Base-by-base conservation (phyloP, 179 eudicot species). In the Silene vulgaris region DNA sequence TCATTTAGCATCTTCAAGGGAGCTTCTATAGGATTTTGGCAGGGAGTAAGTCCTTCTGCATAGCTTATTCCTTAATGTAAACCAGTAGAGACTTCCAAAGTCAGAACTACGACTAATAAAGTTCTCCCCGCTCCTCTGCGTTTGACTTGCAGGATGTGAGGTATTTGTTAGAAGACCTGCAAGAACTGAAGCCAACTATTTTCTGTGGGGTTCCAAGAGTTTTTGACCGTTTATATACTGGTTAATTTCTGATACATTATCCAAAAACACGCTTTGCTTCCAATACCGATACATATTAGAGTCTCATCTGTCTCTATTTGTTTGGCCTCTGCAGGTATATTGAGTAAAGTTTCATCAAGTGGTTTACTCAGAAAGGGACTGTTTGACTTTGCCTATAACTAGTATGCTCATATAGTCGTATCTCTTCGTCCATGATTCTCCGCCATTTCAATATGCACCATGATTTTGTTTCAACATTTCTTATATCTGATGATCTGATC, bases 141-240 rank as follows among this genome's bases (percentile, higher is more conserved):
- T 78, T 54, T 73, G 12, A 54, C 30, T 73, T 20, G 60, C 83
- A 96, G 99, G 99, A 96, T 77, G 85, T 93, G 67, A 88, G 93
- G 82, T 89, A 83, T 80, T 73, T 96, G 78, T 74, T 93, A 57
- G 98, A 90, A 37, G 97, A 93, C 79, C 89, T 93, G 73, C 85
- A 84, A 65, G 91, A 80, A 69, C 76, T 96, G 67, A 96, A 90
- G 79, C 97, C 99, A 32, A 96, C 97, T 43, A 72, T 91, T 64
- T 93, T 93, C 74, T 90, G 88, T 81, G 99, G 97, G 32, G 97
- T 95, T 82, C 99, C 97, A 11, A 86, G 99, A 79, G 89, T 95
- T 80, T 95, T 82, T 79, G 99, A 96, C 74, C 89, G 97, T 43
- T 86, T 96, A 75, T 90, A 87, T 82, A 76, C 91, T 37, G 99